Evolutionary conservation across 2,329 filamentous ascomycete species (phyloP).

Genomic region (Cryoendolithus antarcticus): DNA sequence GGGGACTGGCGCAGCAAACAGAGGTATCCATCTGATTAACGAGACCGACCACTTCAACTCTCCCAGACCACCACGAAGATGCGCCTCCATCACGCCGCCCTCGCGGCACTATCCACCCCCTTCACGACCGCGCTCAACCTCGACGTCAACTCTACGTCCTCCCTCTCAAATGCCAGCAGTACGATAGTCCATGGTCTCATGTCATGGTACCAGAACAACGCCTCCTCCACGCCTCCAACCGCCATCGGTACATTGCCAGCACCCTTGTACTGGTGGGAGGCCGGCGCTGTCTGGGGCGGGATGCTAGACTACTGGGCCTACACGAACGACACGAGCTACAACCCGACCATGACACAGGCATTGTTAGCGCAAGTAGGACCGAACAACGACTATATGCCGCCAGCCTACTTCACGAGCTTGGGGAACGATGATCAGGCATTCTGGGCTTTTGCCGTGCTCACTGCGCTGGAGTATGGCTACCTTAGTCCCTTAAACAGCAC

Average conservation of each 20-base stretch:
- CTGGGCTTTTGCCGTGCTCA: slow-evolving; percentile 74
- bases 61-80: too few relatives aligned
- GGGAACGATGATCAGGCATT: slow-evolving; percentile 56
- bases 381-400: slow-evolving; percentile 31
- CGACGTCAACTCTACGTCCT: slow-evolving; percentile 14
- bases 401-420: slow-evolving; percentile 21
- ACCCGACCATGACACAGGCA: slow-evolving; percentile 29
- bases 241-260: slow-evolving; percentile 28
- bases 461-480: slow-evolving; percentile 64
- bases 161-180: slow-evolving; percentile 21
- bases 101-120: background rate
- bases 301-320: slow-evolving; percentile 35
- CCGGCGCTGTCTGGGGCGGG: slow-evolving; percentile 26
- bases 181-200: slow-evolving; percentile 23
- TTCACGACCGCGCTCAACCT: slow-evolving; percentile 9
- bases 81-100: too few relatives aligned
- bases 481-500: slow-evolving; percentile 46
- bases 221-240: slow-evolving; percentile 15
- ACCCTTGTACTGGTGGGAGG: slow-evolving; percentile 38
- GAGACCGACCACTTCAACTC: too few relatives aligned
- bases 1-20: too few relatives aligned
- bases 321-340: slow-evolving; percentile 32
- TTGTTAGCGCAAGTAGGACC: slow-evolving; percentile 31
- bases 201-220: slow-evolving; percentile 24
- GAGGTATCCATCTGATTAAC: too few relatives aligned